Base-by-base conservation (phyloP, 1,139 yeast genomes). In the Suhomyces taliae region DNA sequence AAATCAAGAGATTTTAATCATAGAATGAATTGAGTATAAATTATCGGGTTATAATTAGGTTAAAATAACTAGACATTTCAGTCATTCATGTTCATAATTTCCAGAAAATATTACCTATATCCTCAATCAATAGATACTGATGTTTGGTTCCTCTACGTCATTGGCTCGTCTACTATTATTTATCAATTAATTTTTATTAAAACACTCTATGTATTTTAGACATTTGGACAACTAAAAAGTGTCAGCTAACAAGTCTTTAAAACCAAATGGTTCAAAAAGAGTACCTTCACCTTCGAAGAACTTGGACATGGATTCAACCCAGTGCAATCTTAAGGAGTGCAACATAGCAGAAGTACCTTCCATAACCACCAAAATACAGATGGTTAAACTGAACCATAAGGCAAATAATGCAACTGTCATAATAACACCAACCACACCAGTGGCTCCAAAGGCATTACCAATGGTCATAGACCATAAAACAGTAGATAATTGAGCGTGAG, bases 341-440 rank as follows among this genome's bases (percentile, higher is more conserved):
- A 87, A 76, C 95, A 87, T 87, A 38, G 95, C 95, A 34, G 91
- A 85, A 0, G 95, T 87, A 55, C 95, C 95, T 67, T 87, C 95
- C 95, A 87, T 87, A 45, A 83, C 69, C 27, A 87, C 95, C 64
- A 87, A 75, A 53, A 87, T 85, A 59, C 82, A 80, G 31, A 85
- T 87, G 0, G 93, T 85, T 56, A 87, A 70, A 5, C 78, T 76
- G 64, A 87, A 85, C 95, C 95, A 87, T 86, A 87, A 81, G 39
- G 82, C 89, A 65, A 87, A 87, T 59, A 85, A 69, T 24, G 79
- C 66, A 44, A 86, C 87, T 11, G 80, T 72, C 69, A 73, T 72
- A 40, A 79, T 48, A 2, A 78, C 73, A 32, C 85, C 86, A 8
- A 67, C 58, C 14, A 69, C 41, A 2, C 86, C 86, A 8, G 82